Percentiles rank a stretch among this genome's conserved stretches.
phyloP scores from a whole-genome alignment of 2,329 filamentous ascomycete genomes.

The Nothophoma quercina region DNA sequence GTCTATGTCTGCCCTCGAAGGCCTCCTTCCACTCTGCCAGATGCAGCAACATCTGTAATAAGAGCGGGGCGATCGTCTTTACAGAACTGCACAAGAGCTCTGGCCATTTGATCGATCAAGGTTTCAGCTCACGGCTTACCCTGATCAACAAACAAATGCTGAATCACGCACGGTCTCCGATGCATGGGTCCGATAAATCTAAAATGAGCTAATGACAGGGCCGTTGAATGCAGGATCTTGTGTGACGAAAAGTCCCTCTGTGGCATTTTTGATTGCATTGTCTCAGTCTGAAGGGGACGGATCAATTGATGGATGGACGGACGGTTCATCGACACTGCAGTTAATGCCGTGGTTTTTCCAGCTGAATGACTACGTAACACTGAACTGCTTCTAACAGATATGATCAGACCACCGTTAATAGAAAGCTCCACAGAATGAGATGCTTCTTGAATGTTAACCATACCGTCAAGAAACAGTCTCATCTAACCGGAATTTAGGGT shows the following conservation, averaged over 20 bases:
- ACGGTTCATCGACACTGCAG: not conserved
- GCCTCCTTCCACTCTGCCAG: no score
- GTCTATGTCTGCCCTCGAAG: not conserved
- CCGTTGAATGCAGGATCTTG: not conserved
- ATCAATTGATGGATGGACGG: not conserved
- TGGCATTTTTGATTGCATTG: not conserved
- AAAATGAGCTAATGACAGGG: not conserved
- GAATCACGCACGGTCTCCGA: not conserved
- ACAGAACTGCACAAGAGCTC: not conserved
- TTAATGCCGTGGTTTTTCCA: not conserved
- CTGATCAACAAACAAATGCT: not conserved
- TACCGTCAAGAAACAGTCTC: no score
- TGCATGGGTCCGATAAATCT: not conserved
- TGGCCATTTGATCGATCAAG: not conserved
- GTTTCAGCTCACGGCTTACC: not conserved
- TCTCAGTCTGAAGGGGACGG: not conserved
- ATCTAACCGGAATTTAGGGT: no score
- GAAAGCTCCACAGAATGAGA: no score
- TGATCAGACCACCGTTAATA: not conserved
- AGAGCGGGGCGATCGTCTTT: not conserved
- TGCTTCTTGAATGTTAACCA: no score
- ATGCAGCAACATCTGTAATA: not conserved
- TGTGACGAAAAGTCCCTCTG: not conserved
- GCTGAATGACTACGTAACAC: not conserved
- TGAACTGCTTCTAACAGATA: not conserved